A percentile compares a stretch with the other conserved stretches of the same genome.
Evolutionary conservation across 1,284 basidiomycete species (phyloP).

Genomic region (Fomitopsis palustris): DNA sequence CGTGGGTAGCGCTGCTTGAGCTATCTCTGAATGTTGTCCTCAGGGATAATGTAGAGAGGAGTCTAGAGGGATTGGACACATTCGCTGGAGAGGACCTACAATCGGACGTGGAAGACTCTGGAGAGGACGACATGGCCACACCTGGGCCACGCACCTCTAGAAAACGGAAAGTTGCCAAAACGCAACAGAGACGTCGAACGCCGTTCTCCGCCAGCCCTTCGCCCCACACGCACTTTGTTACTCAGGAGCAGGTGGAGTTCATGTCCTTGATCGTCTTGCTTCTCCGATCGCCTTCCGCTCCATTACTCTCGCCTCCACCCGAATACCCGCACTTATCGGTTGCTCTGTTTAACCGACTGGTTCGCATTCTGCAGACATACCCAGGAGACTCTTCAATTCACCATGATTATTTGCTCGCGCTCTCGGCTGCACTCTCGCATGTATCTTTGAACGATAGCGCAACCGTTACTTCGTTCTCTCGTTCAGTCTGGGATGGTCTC

Average conservation of each 20-base stretch:
- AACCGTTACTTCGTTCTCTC: conserved; percentile 57
- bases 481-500: conserved; percentile 59
- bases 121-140: conserved; percentile 22
- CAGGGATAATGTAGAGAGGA: conserved; percentile 50
- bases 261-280: conserved; percentile 65
- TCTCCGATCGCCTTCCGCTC: conserved; percentile 54
- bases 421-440: conserved; percentile 69
- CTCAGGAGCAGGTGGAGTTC: conserved; percentile 68
- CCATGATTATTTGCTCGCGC: conserved; percentile 63
- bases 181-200: not conserved
- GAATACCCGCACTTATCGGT: conserved; percentile 37
- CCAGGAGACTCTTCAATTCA: conserved; percentile 72
- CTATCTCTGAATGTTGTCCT: conserved; percentile 78
- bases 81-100: conserved; percentile 22
- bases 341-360: conserved; percentile 61
- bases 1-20: conserved; percentile 69
- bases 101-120: conserved; percentile 4
- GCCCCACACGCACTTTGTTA: conserved; percentile 32
- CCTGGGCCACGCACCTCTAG: conserved; percentile 23
- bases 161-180: conserved; percentile 31
- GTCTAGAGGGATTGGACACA: conserved; percentile 35
- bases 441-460: conserved; percentile 69
- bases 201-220: conserved; percentile 6
- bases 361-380: conserved; percentile 63
- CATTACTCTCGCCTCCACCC: conserved; percentile 40